phyloP scores from a whole-genome alignment of 345 rosid species.

The Arabis hirsuta region DNA sequence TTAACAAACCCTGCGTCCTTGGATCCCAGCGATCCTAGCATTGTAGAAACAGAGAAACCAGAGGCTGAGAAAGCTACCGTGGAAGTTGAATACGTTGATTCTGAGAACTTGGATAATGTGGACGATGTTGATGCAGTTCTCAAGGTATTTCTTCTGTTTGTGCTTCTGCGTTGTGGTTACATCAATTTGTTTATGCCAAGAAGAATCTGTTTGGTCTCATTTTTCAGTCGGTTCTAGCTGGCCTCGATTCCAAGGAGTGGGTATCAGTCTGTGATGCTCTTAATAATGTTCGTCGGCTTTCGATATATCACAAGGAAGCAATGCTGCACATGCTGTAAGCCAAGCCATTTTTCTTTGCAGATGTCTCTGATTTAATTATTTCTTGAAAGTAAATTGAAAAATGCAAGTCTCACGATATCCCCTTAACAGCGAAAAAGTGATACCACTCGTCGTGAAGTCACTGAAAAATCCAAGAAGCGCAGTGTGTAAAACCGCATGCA shows the following conservation, averaged over 20 bases:
- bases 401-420: conserved; percentile 22
- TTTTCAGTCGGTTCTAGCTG: conserved; percentile 64
- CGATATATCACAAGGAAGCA: conserved; percentile 75
- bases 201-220: conserved; percentile 25
- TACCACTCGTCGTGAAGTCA: conserved; percentile 80
- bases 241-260: conserved; percentile 93
- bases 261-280: conserved; percentile 77
- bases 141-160: conserved; percentile 52
- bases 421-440: conserved; percentile 63
- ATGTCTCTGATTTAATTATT: conserved; percentile 6
- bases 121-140: conserved; percentile 67
- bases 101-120: conserved; percentile 72
- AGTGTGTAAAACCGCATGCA: conserved; percentile 91
- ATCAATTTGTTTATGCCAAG: conserved; percentile 15
- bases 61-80: conserved; percentile 50
- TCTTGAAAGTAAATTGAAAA: conserved; percentile 9
- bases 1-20: conserved; percentile 42
- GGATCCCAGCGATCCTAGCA: conserved; percentile 50
- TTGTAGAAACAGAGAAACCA: conserved; percentile 50
- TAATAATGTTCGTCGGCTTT: conserved; percentile 75
- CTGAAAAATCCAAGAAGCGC: conserved; percentile 98
- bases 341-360: background rate
- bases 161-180: conserved; percentile 10
- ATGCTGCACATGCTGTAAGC: conserved; percentile 76
- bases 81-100: conserved; percentile 85